Evolutionary conservation across 2,329 filamentous ascomycete genomes (phyloP).

Genomic region (Pestalotiopsis sp.): DNA sequence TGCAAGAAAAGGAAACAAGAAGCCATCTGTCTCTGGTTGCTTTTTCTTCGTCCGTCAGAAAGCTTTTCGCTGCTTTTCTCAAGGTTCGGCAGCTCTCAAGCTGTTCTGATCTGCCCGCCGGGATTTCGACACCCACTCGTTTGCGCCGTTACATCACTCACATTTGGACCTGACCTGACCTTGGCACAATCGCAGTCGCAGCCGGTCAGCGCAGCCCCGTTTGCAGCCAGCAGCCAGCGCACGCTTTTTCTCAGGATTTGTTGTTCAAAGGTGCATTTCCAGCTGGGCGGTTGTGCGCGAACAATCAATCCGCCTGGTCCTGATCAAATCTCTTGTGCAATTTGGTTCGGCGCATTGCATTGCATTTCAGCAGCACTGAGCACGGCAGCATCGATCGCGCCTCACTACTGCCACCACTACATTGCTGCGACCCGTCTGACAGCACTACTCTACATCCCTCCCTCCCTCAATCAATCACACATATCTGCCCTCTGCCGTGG

Average conservation of each 20-base stretch:
- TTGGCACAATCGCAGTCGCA: background rate
- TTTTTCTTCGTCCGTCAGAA: background rate
- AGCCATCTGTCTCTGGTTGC: background rate
- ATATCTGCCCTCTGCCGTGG: background rate
- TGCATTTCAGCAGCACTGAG: background rate
- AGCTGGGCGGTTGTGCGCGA: background rate
- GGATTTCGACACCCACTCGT: background rate
- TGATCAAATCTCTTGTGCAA: background rate
- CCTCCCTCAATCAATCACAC: background rate
- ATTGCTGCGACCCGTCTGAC: background rate
- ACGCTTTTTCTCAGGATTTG: background rate
- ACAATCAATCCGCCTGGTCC: background rate
- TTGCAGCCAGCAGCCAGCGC: background rate
- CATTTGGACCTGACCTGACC: background rate
- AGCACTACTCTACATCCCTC: background rate
- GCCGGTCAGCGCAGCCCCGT: background rate
- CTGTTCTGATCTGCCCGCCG: background rate
- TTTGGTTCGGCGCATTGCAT: background rate
- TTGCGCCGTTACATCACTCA: background rate
- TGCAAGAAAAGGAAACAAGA: background rate
- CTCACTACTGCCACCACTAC: background rate
- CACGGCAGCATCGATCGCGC: background rate
- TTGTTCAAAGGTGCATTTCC: background rate
- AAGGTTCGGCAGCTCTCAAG: background rate
- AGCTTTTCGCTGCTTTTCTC: background rate